These are phyloP conservation scores for Mortierella sp. DNA, from an alignment of 371 early-diverging fungal genomes.

Conservation along the genomic window DNA sequence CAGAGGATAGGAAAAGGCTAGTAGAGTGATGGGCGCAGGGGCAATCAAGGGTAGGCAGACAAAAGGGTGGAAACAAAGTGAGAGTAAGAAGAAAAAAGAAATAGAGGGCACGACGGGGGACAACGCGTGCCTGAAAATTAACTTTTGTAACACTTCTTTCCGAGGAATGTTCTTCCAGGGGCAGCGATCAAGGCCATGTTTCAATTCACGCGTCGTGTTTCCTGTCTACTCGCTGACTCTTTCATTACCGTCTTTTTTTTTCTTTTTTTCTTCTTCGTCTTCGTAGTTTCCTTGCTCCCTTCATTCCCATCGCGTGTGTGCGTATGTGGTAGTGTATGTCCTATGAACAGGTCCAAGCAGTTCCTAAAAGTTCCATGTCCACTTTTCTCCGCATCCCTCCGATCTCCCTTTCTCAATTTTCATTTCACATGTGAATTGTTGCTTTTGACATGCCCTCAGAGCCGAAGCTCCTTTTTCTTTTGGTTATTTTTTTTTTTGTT, in stretches of 20 bases:
- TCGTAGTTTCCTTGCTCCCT: not conserved
- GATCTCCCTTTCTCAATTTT: not conserved
- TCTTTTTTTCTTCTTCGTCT: no score
- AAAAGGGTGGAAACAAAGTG: not conserved
- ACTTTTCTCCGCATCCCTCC: not conserved
- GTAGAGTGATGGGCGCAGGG: not conserved
- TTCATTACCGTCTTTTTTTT: no score
- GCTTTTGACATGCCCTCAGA: not conserved
- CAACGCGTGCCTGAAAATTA: not conserved
- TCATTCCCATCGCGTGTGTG: not conserved
- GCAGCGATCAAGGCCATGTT: not conserved
- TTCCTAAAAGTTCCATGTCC: not conserved
- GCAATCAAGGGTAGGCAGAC: not conserved
- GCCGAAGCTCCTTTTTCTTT: not conserved
- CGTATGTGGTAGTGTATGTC: no score
- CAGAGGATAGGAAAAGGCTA: not conserved
- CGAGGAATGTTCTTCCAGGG: no score
- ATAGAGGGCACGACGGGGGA: not conserved
- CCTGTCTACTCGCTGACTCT: no score
- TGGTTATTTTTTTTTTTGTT: not conserved
- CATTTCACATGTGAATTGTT: constrained; percentile 4
- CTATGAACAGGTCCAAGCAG: not conserved
- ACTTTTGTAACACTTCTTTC: no score
- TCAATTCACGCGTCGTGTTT: no score
- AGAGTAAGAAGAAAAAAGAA: not conserved